Evolutionary conservation across 148 eudicot species (phyloP), one percentile per base, ranked within the genome.

Genomic region (Mesembryanthemum crystallinum): DNA sequence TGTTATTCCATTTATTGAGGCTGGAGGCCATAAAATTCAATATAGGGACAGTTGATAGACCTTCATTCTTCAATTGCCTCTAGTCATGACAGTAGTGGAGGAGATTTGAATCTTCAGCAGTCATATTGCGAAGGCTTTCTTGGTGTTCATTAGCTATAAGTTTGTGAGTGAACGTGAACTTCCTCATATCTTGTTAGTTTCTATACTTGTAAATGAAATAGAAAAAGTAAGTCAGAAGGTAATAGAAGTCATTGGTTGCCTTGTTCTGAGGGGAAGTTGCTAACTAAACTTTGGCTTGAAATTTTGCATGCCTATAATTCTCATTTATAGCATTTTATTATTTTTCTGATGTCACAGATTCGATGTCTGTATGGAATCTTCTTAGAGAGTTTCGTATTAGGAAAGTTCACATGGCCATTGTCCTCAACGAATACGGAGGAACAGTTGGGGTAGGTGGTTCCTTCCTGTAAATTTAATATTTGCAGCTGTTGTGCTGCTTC

Each of bases 351-450:
- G 67, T 75, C 52, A 74, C 93, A 94, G 98, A 94, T 92, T 94
- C 98, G 55, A 94, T 94, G 98, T 94, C 98, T 30, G 98, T 94
- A 4, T 94, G 98, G 98, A 94, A 94, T 82, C 98, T 94, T 85
- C 97, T 94, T 76, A 87, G 98, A 77, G 98, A 94, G 77, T 94
- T 94, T 77, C 97, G 98, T 75, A 94, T 94, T 79, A 85, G 98
- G 81, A 94, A 94, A 90, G 97, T 94, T 55, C 98, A 94, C 88
- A 92, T 94, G 97, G 98, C 98, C 77, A 89, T 94, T 85, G 98
- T 92, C 84, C 92, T 94, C 32, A 94, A 94, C 39, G 98, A 94
- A 83, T 94, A 94, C 80, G 98, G 98, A 57, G 98, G 98, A 85
- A 94, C 98, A 79, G 84, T 94, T 21, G 98, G 98, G 82, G 98